Percentiles rank a stretch among this genome's conserved stretches.
Evolutionary conservation across 2,329 filamentous ascomycete genomes (phyloP).

Genomic region (Aureobasidium subglaciale): DNA sequence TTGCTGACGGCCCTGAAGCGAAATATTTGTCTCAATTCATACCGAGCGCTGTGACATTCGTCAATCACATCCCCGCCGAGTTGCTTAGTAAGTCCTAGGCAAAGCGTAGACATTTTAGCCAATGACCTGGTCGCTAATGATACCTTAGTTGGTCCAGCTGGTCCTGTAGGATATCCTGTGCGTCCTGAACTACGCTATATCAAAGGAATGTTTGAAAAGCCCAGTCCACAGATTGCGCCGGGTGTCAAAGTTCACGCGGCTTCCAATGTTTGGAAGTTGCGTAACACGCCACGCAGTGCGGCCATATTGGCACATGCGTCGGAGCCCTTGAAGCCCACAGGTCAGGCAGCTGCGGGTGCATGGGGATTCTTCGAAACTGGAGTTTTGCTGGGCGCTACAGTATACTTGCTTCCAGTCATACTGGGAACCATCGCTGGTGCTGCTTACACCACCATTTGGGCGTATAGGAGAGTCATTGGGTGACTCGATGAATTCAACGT

Average conservation of each 20-base stretch:
- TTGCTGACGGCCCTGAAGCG: not conserved
- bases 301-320: not conserved
- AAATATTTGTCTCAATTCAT: not conserved
- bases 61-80: not conserved
- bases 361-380: not conserved
- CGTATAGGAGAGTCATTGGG: no score
- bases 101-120: no score
- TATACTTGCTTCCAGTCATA: not conserved
- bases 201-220: not conserved
- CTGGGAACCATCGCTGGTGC: no score
- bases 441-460: no score
- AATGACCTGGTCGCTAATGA: no score
- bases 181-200: not conserved
- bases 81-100: not conserved
- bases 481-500: no score
- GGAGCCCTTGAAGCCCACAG: not conserved
- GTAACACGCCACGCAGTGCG: not conserved
- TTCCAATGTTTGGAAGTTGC: not conserved
- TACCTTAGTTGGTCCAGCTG: not conserved
- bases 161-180: not conserved
- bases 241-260: not conserved
- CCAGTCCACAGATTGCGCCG: not conserved
- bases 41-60: not conserved
- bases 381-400: not conserved
- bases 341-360: not conserved